Evolutionary conservation across 306 rosid species (phyloP).

Genomic region (Cucumis melo): DNA sequence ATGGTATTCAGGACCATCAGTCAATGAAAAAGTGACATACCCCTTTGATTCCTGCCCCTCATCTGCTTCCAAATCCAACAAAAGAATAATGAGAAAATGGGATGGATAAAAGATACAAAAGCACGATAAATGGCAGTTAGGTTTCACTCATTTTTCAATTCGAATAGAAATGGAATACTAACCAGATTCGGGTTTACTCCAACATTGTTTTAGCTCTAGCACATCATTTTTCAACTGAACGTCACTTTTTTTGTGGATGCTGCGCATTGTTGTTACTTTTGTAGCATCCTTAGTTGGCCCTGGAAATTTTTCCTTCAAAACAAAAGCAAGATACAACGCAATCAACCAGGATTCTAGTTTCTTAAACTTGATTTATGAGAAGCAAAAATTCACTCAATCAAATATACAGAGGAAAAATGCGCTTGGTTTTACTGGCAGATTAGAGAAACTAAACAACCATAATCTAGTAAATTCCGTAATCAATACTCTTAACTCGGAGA

Average conservation of each 20-base stretch:
- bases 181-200: constrained; percentile 67
- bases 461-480: neutral
- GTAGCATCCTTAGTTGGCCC: constrained; percentile 42
- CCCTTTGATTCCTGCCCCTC: constrained; percentile 67
- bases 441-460: neutral
- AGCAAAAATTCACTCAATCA: neutral
- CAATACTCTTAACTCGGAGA: neutral
- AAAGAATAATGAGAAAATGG: constrained; percentile 3
- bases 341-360: neutral
- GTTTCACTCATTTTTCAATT: neutral
- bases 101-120: neutral
- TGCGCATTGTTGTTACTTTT: constrained; percentile 20
- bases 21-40: constrained; percentile 69
- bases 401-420: neutral
- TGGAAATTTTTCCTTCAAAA: constrained; percentile 53
- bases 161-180: constrained; percentile 9
- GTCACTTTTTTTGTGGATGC: constrained; percentile 29
- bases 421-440: neutral
- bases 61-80: constrained; percentile 30
- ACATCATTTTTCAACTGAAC: constrained; percentile 53
- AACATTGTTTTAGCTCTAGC: constrained; percentile 67
- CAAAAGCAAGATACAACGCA: constrained; percentile 5
- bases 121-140: neutral
- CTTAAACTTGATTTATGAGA: neutral
- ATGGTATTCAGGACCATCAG: constrained; percentile 93